Evolutionary conservation across 305 asterid genomes (phyloP).

Genomic region (Fraxinus velutina): DNA sequence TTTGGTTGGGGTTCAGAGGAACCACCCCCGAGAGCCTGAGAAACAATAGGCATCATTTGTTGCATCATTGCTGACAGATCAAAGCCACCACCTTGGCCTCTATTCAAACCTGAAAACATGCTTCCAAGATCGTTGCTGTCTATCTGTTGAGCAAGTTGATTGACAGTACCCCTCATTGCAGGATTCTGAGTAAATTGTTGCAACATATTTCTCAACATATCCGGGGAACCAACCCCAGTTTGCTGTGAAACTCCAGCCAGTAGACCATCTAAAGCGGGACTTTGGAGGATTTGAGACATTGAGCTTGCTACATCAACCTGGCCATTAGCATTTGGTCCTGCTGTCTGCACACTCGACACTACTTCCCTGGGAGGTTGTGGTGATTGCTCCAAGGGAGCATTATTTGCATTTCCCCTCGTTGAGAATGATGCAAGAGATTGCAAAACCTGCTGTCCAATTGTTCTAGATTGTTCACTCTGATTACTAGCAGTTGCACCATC

Average conservation of each 20-base stretch:
- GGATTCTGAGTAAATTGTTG: constrained; percentile 73
- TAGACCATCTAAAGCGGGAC: constrained; percentile 64
- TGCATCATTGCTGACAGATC: constrained; percentile 81
- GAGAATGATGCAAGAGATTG: constrained; percentile 62
- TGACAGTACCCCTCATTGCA: constrained; percentile 71
- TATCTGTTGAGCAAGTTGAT: constrained; percentile 78
- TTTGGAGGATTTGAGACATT: constrained; percentile 66
- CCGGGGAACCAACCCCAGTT: constrained; percentile 76
- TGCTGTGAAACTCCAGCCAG: constrained; percentile 82
- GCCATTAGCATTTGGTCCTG: constrained; percentile 32
- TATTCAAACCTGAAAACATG: constrained; percentile 59
- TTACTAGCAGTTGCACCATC: constrained; percentile 40
- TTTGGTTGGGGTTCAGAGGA: constrained; percentile 37
- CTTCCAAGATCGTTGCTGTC: constrained; percentile 69
- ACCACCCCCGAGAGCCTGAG: constrained; percentile 67
- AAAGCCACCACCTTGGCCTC: constrained; percentile 64
- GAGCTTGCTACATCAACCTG: constrained; percentile 50
- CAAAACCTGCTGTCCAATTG: constrained; percentile 61
- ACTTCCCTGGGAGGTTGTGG: constrained; percentile 30
- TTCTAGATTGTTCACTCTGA: constrained; percentile 44
- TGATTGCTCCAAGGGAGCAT: constrained; percentile 26
- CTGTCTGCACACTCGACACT: constrained; percentile 25
- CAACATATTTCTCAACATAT: constrained; percentile 68
- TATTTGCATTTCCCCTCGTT: constrained; percentile 28
- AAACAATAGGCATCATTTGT: constrained; percentile 95